Evolutionary conservation across 495 filamentous ascomycete genomes (phyloP).

Genomic region (Aspergillus diversus): DNA sequence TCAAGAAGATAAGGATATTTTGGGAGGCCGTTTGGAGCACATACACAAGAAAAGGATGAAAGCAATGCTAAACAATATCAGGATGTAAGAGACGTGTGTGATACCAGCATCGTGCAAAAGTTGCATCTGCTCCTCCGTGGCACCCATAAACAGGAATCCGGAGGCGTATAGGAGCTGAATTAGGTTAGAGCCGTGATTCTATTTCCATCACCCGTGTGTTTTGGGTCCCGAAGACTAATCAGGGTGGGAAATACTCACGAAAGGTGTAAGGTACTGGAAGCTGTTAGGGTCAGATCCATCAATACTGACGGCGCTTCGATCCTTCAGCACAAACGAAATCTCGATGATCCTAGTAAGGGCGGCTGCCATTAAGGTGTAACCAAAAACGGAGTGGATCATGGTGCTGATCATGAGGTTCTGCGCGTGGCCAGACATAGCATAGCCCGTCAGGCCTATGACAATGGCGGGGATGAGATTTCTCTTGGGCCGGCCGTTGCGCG

Average conservation of each 20-base stretch:
- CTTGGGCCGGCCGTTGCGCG: slow-evolving; percentile 80
- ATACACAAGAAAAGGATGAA: slow-evolving; percentile 87
- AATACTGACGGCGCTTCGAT: slow-evolving; percentile 59
- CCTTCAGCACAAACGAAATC: slow-evolving; percentile 82
- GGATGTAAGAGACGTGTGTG: slow-evolving; percentile 86
- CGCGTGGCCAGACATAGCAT: slow-evolving; percentile 88
- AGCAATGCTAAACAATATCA: slow-evolving; percentile 87
- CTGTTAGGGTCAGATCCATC: slow-evolving; percentile 73
- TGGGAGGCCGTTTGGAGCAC: slow-evolving; percentile 26
- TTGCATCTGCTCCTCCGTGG: slow-evolving; percentile 93
- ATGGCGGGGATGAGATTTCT: slow-evolving; percentile 91
- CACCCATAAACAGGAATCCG: slow-evolving; percentile 96
- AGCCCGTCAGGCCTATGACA: slow-evolving; percentile 91
- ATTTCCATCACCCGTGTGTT: background rate
- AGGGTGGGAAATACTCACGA: slow-evolving; percentile 60
- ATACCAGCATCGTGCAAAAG: slow-evolving; percentile 72
- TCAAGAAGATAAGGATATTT: no score
- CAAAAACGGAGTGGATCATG: slow-evolving; percentile 89
- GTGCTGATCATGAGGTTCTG: slow-evolving; percentile 82
- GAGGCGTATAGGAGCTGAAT: slow-evolving; percentile 86
- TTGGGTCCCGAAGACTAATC: background rate
- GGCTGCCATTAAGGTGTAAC: slow-evolving; percentile 93
- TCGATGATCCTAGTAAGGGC: slow-evolving; percentile 85
- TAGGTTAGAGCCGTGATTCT: slow-evolving; percentile 20
- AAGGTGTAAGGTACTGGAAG: slow-evolving; percentile 91